phyloP scores from a whole-genome alignment of 192 early-diverging fungal species.

The Linnemannia elongata region DNA sequence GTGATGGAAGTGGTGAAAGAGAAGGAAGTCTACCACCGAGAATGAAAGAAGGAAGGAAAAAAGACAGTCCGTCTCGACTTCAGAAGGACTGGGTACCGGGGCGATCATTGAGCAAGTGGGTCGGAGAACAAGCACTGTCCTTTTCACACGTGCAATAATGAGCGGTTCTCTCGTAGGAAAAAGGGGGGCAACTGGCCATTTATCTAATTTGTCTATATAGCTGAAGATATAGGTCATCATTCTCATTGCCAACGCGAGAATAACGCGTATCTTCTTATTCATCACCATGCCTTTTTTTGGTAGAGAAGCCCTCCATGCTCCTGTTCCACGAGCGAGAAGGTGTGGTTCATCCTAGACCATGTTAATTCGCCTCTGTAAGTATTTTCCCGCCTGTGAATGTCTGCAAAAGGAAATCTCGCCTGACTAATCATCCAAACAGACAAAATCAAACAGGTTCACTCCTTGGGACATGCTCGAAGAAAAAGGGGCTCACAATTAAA shows the following conservation, averaged over 20 bases:
- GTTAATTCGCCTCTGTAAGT: neutral
- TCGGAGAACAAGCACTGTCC: too few species aligned
- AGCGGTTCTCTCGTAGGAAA: too few species aligned
- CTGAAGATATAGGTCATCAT: neutral
- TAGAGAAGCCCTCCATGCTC: neutral
- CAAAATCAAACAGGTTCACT: neutral
- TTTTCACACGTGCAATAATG: too few species aligned
- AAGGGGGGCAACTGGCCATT: too few species aligned
- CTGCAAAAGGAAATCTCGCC: slow-evolving; percentile 7
- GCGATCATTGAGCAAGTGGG: too few species aligned
- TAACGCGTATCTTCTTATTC: neutral
- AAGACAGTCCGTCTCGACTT: too few species aligned
- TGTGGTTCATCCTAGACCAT: neutral
- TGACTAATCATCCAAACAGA: slow-evolving; percentile 1
- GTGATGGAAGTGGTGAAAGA: neutral
- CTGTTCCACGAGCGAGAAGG: neutral
- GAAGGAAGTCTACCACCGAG: too few species aligned
- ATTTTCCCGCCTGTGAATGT: neutral
- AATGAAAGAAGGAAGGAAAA: too few species aligned
- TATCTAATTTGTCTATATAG: too few species aligned
- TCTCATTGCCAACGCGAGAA: neutral
- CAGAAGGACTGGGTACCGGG: too few species aligned
- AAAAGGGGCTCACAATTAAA: neutral
- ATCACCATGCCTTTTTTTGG: neutral
- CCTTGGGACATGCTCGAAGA: neutral